Evolutionary conservation across 2,329 filamentous ascomycete species (phyloP), one percentile per base, ranked within the genome.

Genomic region (Akanthomyces muscarius): DNA sequence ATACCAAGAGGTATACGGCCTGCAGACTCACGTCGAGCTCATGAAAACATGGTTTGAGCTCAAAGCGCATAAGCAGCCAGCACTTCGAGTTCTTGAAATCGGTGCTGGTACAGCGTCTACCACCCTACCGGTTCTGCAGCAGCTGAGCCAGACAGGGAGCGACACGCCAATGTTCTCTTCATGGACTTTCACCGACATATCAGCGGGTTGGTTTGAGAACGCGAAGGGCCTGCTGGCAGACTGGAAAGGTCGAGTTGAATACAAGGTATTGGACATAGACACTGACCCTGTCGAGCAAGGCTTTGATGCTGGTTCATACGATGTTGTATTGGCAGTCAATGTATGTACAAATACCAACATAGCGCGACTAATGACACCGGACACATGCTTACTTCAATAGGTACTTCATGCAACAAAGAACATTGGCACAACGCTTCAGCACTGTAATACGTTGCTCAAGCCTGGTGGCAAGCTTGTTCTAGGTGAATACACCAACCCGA

Each of bases 251-350:
- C 60, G 56, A 6, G 65, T 72, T 16, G 65, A 66, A 1, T 74
- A 73, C 52, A 59, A 66, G 21, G 58, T 60, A 1, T 68, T 79
- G 3, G 73, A 79, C 52, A 69, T 76, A 33, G 66, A 72, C 61
- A 65, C 64, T 14, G 68, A 72, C 42, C 69, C 72, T 0, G 1
- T 66, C 3, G 66, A 67, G 8, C 72, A 74, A 45, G 72, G 71
- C 0, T 74, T 73, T 47, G 66, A 70, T 6, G 53, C 61, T 0
- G 63, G 60, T 0, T 65, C 64, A 1, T 75, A 69, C 58, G 73
- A 74, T 51, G 61, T 75, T 1, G 60, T 76, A 45, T 25, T 74
- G 30, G 70, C 72, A 16, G 65, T 72, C 1, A 72, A 72, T 52
- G 71, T 71, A 3, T 53, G 52, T 55, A 36, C 33, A 36, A 36